phyloP scores from a whole-genome alignment of 257 asterid species.

The Solanum commersonii region DNA sequence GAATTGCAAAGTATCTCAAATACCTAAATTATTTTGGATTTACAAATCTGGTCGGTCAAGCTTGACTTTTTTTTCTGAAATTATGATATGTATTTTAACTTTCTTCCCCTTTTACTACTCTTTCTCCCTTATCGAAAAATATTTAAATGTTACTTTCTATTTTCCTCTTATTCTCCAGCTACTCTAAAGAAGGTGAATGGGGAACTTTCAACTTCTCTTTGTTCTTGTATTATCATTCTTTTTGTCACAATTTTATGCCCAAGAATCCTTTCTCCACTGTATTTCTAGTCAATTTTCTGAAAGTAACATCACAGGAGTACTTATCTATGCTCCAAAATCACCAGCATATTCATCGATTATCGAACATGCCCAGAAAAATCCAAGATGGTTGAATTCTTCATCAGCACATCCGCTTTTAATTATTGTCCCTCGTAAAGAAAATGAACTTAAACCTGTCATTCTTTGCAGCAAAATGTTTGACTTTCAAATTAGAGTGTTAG shows the following conservation, averaged over 20 bases:
- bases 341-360: background rate
- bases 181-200: background rate
- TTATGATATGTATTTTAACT: background rate
- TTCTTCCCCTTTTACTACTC: background rate
- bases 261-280: background rate
- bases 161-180: background rate
- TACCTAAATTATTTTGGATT: background rate
- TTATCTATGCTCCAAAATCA: constrained; percentile 4
- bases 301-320: background rate
- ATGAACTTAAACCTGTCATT: constrained; percentile 3
- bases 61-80: background rate
- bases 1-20: background rate
- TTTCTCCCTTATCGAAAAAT: too few species aligned
- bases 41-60: background rate
- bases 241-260: background rate
- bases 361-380: constrained; percentile 4
- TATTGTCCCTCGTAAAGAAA: background rate
- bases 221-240: background rate
- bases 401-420: constrained; percentile 6
- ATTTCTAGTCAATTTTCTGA: background rate
- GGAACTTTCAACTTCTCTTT: background rate
- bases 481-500: constrained; percentile 11
- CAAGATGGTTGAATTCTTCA: constrained; percentile 15
- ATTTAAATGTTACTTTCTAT: background rate
- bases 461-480: constrained; percentile 11